phyloP scores from a whole-genome alignment of 2,329 filamentous ascomycete species.

The Claviceps citrina region DNA sequence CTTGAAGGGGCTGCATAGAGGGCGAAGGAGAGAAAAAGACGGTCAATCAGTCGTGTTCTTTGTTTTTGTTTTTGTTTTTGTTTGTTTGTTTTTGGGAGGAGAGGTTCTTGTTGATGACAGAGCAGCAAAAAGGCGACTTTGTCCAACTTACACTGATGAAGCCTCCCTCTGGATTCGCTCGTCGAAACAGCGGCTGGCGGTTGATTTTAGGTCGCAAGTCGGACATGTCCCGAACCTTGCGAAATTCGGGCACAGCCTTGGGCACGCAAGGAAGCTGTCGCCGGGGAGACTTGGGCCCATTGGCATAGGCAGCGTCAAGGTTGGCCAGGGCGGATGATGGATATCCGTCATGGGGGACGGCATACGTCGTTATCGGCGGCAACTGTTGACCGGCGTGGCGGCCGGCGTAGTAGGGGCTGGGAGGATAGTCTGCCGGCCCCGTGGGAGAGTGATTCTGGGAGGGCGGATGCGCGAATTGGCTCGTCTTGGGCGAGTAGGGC shows the following conservation, averaged over 20 bases:
- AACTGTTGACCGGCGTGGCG: conserved; percentile 46
- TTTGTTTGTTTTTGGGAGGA: too few relatives aligned
- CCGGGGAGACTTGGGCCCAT: conserved; percentile 43
- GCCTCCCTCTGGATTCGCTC: conserved; percentile 89
- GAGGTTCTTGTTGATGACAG: too few relatives aligned
- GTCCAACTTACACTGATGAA: conserved; percentile 88
- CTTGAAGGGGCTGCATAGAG: conserved; percentile 66
- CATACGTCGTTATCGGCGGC: conserved; percentile 56
- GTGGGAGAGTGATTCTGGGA: conserved; percentile 64
- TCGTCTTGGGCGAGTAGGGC: conserved; percentile 54
- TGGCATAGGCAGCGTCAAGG: conserved; percentile 49
- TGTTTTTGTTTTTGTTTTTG: not conserved
- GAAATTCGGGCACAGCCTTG: conserved; percentile 73
- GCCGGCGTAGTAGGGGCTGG: conserved; percentile 42
- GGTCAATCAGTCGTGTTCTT: not conserved
- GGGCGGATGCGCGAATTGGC: conserved; percentile 37
- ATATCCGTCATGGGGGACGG: conserved; percentile 54
- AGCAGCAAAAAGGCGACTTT: not conserved
- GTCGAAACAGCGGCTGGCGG: conserved; percentile 72
- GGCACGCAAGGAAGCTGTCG: conserved; percentile 32
- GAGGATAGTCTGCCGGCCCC: conserved; percentile 45
- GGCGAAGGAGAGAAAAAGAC: too few relatives aligned
- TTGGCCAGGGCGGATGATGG: conserved; percentile 56
- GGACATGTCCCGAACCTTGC: conserved; percentile 53
- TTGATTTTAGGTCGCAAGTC: conserved; percentile 77